Evolutionary conservation across 1,284 basidiomycete species (phyloP), one percentile per base, ranked within the genome.

Genomic region (Sporisorium iseilematis-ciliati): DNA sequence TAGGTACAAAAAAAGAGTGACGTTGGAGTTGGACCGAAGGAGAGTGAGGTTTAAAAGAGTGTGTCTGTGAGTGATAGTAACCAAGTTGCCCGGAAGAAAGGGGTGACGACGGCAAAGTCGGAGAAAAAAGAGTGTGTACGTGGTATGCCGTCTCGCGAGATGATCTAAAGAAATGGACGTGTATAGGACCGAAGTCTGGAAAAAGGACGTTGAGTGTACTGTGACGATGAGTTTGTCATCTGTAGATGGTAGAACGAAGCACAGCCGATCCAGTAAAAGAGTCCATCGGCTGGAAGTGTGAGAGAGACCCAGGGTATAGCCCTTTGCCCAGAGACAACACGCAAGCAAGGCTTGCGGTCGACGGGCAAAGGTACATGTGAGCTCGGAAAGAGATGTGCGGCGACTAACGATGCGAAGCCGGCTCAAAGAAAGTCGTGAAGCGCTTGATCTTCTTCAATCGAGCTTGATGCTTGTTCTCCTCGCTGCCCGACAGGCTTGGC

Each of bases 361-460:
- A 43, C 29, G 54, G 61, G 23, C 61, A 70, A 54, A 57, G 58
- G 57, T 67, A 42, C 46, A n/a, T 31, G 21, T 25, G 33, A 25
- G n/a, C 35, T 33, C n/a, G 45, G 5, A 7, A 26, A n/a, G n/a
- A 31, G 48, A 25, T 38, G 35, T 16, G 29, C 14, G 26, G 18
- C 14, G 11, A 50, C 45, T 38, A 72, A 11, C 75, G 71, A 49
- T 71, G 62, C 38, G 71, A 77, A 21, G 59, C 55, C n/a, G 66
- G 43, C 42, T 78, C 72, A 55, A 78, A 78, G 38, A 78, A 75
- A 1, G 67, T 68, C 2, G 76, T 78, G 48, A 78, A 78, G 51
- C 76, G 65, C 50, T 78, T 78, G 63, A 78, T 78, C 68, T 78
- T 78, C 61, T 78, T 78, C 41, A 78, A 31, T 14, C 73, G 55